A percentile compares a stretch with the other conserved stretches of the same genome.
These are phyloP conservation scores for Dictyophora rubrovolvata DNA, from an alignment of 768 basidiomycete species.

Conservation along the genomic window DNA sequence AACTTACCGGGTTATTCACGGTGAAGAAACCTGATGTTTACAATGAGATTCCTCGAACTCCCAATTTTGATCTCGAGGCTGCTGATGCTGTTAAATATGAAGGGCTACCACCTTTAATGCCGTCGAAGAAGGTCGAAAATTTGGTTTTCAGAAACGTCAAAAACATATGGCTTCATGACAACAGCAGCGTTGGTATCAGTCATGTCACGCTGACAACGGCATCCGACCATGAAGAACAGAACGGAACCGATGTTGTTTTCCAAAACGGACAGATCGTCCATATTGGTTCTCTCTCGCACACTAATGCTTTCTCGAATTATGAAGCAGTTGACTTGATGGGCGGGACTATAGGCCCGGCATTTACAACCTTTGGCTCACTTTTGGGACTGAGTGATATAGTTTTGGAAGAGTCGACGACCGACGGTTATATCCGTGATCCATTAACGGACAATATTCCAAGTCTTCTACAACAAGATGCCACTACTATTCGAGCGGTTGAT, in stretches of 20 bases:
- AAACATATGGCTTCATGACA: constrained; percentile 41
- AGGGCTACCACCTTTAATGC: constrained; percentile 53
- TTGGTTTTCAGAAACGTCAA: constrained; percentile 60
- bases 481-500: constrained; percentile 54
- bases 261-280: constrained; percentile 46
- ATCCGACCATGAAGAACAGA: constrained; percentile 26
- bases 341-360: constrained; percentile 46
- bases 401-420: constrained; percentile 46
- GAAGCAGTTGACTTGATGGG: constrained; percentile 50
- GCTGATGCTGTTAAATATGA: constrained; percentile 44
- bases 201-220: constrained; percentile 33
- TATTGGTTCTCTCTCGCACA: constrained; percentile 22
- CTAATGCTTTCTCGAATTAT: constrained; percentile 16
- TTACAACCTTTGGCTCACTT: constrained; percentile 52
- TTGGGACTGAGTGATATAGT: constrained; percentile 60
- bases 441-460: constrained; percentile 30
- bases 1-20: constrained; percentile 37
- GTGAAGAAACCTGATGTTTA: constrained; percentile 42
- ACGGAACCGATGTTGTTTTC: constrained; percentile 35
- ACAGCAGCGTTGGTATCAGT: constrained; percentile 32
- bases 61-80: constrained; percentile 52
- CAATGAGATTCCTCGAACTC: constrained; percentile 45
- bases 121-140: constrained; percentile 24
- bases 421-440: constrained; percentile 48
- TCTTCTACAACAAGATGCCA: constrained; percentile 32